Evolutionary conservation across 2,329 filamentous ascomycete genomes (phyloP).

Genomic region (Epichloe aotearoae): DNA sequence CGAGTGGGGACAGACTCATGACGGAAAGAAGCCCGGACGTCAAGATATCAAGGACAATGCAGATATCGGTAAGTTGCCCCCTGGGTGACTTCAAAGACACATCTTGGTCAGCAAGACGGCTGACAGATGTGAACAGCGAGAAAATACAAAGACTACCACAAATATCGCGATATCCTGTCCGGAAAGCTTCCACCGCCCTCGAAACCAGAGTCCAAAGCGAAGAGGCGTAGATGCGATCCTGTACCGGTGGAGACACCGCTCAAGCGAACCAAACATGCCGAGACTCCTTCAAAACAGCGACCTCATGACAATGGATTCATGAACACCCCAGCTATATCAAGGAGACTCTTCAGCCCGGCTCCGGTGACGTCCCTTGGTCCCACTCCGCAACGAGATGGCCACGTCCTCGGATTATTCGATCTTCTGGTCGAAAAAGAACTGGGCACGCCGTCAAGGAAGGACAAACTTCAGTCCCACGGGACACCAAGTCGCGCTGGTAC

Average conservation of each 20-base stretch:
- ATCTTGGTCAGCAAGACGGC: not conserved
- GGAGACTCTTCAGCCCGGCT: slow-evolving; percentile 46
- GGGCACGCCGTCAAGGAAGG: slow-evolving; percentile 35
- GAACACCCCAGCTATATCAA: slow-evolving; percentile 41
- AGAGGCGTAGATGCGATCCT: slow-evolving; percentile 29
- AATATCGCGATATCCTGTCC: slow-evolving; percentile 43
- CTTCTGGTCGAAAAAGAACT: slow-evolving; percentile 40
- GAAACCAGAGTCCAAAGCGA: slow-evolving; percentile 13
- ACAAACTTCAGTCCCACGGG: slow-evolving; percentile 11
- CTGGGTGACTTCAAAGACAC: too few species aligned
- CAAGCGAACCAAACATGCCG: slow-evolving; percentile 33
- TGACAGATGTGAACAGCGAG: slow-evolving; percentile 30
- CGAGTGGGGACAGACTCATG: slow-evolving; percentile 47
- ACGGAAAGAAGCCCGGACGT: slow-evolving; percentile 54
- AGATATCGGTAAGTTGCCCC: slow-evolving; percentile 45
- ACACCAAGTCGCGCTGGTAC: slow-evolving; percentile 7
- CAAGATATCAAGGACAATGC: slow-evolving; percentile 66
- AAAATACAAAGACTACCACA: slow-evolving; percentile 69
- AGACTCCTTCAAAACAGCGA: slow-evolving; percentile 33
- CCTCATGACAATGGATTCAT: slow-evolving; percentile 29
- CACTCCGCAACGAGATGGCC: slow-evolving; percentile 68
- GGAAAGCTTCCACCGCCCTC: slow-evolving; percentile 34
- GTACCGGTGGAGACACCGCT: slow-evolving; percentile 31
- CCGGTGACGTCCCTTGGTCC: slow-evolving; percentile 55
- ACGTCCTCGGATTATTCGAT: slow-evolving; percentile 67